Evolutionary conservation across 1,284 basidiomycete species (phyloP).

Genomic region (Naganishia albida): DNA sequence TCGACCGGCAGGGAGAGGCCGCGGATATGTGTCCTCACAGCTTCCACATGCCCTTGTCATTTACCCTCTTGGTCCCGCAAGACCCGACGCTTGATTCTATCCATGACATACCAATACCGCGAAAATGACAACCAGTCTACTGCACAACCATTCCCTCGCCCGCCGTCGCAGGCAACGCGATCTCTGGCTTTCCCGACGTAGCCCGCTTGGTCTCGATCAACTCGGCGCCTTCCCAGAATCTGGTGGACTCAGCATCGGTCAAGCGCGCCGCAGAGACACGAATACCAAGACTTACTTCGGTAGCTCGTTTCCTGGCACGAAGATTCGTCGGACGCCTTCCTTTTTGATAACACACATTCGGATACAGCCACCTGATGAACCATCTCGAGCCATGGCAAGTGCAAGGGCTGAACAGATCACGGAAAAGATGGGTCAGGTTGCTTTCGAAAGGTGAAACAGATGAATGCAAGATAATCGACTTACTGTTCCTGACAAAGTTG

Average conservation of each 20-base stretch:
- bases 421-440: not conserved
- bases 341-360: slow-evolving; percentile 96
- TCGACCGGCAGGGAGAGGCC: no score
- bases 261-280: not conserved
- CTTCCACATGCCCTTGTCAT: no score
- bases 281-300: slow-evolving; percentile 57
- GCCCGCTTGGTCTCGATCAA: slow-evolving; percentile 32
- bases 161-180: slow-evolving; percentile 25
- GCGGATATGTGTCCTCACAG: no score
- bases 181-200: slow-evolving; percentile 31
- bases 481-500: slow-evolving; percentile 94
- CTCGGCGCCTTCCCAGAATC: slow-evolving; percentile 36
- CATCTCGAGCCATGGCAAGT: slow-evolving; percentile 96
- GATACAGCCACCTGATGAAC: slow-evolving; percentile 95
- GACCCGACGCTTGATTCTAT: not conserved
- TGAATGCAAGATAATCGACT: slow-evolving; percentile 49
- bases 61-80: no score
- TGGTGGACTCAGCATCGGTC: slow-evolving; percentile 12
- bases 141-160: slow-evolving; percentile 29
- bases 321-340: slow-evolving; percentile 84
- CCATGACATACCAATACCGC: not conserved
- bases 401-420: slow-evolving; percentile 68
- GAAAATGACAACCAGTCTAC: slow-evolving; percentile 9
- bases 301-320: slow-evolving; percentile 89
- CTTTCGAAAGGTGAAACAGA: not conserved